These are phyloP conservation scores for Flaveria ramosissima DNA, from an alignment of 129 eudicot species.

Conservation along the genomic window DNA sequence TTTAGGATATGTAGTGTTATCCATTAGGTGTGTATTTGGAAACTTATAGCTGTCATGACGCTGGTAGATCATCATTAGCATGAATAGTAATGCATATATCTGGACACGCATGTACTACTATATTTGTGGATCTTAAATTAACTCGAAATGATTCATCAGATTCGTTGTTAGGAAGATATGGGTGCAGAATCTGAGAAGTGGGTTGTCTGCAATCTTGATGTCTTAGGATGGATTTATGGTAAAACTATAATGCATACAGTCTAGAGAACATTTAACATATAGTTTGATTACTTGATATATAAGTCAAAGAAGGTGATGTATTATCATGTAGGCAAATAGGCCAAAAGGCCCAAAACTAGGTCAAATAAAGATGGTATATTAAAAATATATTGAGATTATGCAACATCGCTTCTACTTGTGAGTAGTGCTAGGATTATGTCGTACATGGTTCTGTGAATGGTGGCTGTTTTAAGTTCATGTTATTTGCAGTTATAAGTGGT, in stretches of 20 bases:
- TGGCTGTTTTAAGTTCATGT: constrained; percentile 12
- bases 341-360: background rate
- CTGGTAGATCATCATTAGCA: constrained; percentile 5
- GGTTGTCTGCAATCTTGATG: background rate
- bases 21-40: constrained; percentile 3
- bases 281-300: background rate
- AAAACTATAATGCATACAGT: background rate
- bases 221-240: constrained; percentile 7
- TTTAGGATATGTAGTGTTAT: constrained; percentile 3
- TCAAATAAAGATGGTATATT: background rate
- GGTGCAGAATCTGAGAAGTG: background rate
- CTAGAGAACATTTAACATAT: background rate
- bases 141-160: constrained; percentile 7
- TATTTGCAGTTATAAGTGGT: constrained; percentile 14
- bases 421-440: constrained; percentile 7
- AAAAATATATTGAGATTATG: background rate
- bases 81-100: background rate
- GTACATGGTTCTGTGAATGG: constrained; percentile 5
- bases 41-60: constrained; percentile 7
- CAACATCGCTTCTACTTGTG: constrained; percentile 17
- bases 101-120: background rate
- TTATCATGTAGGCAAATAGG: constrained; percentile 12
- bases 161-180: background rate
- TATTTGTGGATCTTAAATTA: constrained; percentile 13
- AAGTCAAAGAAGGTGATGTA: background rate